Base-by-base conservation (phyloP, 164 flowering plant species). In the Protea cynaroides region DNA sequence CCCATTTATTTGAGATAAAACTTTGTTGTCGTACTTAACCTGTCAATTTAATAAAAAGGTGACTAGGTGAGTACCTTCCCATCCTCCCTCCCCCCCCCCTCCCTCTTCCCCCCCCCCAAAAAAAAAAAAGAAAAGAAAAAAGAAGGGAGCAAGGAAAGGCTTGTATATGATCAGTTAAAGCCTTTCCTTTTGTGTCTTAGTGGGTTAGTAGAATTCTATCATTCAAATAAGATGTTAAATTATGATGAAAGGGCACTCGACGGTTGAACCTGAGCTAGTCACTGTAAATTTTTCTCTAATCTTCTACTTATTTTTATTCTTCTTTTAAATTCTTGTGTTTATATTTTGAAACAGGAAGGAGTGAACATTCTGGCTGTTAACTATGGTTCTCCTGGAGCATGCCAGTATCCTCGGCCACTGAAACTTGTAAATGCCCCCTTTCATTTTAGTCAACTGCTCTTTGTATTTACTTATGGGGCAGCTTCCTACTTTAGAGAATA, bases 301-400 rank as follows among this genome's bases (percentile, higher is more conserved):
- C 21, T 63, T 29, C 34, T 29, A 29, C 5, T 29, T 29, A 29
- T 29, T 29, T 29, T 47, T 51, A 25, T 8, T 44, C 65, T 19
- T 44, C 44, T 8, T 36, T 67, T 29, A 29, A 29, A 29, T 29
- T 29, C 34, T 19, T 53, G 19, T 23, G 15, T 40, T 69, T 40
- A 53, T 29, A 29, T 29, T 64, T 15, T 46, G 55, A 79, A 73
- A 59, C 85, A 94, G 99, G 97, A 91, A 24, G 91, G 96, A 54
- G 84, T 82, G 61, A 91, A 89, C 71, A 77, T 91, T 68, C 69
- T 94, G 75, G 95, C 86, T 63, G 92, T 94, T 50, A 94, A 83
- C 66, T 94, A 89, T 80, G 99, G 97, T 72, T 66, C 96, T 52
- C 82, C 84, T 62, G 93, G 96, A 55, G 74, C 89, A 56, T 94